Evolutionary conservation across 208 protist species (phyloP).

Genomic region (Acanthamoeba triangularis): DNA sequence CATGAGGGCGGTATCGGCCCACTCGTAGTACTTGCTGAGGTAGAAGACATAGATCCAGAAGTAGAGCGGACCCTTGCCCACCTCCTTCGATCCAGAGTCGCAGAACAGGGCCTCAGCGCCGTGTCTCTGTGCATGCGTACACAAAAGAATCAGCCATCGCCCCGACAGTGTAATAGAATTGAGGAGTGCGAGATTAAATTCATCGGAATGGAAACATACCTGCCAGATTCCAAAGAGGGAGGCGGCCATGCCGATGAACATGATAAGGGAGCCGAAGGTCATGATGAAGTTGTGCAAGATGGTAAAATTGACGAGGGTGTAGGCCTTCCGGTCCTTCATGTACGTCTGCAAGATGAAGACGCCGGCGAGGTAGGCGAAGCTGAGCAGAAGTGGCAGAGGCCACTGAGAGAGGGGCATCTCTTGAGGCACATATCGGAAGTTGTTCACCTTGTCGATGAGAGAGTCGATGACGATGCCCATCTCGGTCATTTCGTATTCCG

Average conservation of each 20-base stretch:
- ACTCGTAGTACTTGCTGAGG: slow-evolving; percentile 81
- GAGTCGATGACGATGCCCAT: not conserved
- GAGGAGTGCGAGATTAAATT: not conserved
- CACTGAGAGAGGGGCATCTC: slow-evolving; percentile 29
- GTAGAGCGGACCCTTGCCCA: slow-evolving; percentile 66
- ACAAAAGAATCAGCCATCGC: not conserved
- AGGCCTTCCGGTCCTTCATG: slow-evolving; percentile 72
- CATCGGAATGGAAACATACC: not conserved
- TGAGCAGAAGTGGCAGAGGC: not conserved
- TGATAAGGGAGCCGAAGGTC: slow-evolving; percentile 29
- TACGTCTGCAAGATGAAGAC: slow-evolving; percentile 18
- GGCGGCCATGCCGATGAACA: slow-evolving; percentile 60
- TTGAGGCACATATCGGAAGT: slow-evolving; percentile 72
- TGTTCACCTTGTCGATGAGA: slow-evolving; percentile 69
- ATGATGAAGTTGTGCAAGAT: slow-evolving; percentile 72
- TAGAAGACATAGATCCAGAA: slow-evolving; percentile 79
- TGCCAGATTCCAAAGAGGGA: slow-evolving; percentile 58
- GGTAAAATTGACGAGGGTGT: slow-evolving; percentile 24
- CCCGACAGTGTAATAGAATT: not conserved
- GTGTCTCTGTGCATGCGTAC: not conserved
- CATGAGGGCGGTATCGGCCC: slow-evolving; percentile 83
- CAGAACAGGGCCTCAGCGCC: slow-evolving; percentile 54
- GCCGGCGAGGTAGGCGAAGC: slow-evolving; percentile 47
- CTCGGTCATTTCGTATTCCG: slow-evolving; percentile 39
- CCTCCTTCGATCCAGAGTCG: slow-evolving; percentile 41